Evolutionary conservation across 225 moss, liverwort and hornwort genomes (phyloP), one percentile per base, ranked within the genome.

Genomic region (Neckera pumila): DNA sequence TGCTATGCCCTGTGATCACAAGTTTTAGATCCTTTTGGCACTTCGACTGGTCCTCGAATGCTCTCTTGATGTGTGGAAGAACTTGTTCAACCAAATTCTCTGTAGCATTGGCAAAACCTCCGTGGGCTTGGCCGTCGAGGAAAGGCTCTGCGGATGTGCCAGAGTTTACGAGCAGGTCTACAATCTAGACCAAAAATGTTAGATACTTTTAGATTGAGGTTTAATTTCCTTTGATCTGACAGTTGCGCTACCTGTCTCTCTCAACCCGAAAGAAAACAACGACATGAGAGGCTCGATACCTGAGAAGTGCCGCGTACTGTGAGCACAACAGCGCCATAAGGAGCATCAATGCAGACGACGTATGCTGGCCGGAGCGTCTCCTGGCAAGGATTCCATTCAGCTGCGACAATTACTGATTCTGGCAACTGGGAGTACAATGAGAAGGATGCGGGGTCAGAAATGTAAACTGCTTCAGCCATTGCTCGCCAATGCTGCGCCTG

Each of bases 121-220:
- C 95, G 79, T 99, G 99, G 49, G 90, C 96, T 86, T 86, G 69
- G 65, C 93, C 91, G 47, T 89, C 88, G 30, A 93, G 86, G 89
- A 97, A 95, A 2, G 95, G 89, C 58, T 99, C 99, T 12, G 96
- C 93, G 31, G 95, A 91, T 30, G 92, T 28, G 56, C 97, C 96
- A 20, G 96, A 96, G 82, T 99, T 96, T 62, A 99, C 84, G 33
- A 99, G 94, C 95, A 99, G 95, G 89, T 99, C 97, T 56, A 96
- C 90, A 26, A 97, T 91, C 90, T 99, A 76, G 61, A 85, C 51
- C 90, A 59, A 67, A 64, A 85, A 66, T 36, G 18, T 43, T n/a
- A n/a, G n/a, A 27, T 33, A 28, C 34, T 85, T 67, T 92, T 56
- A 66, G 64, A 40, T 8, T 53, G 42, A 66, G 18, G n/a, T 64